These are phyloP conservation scores for Saturnispora galanensis DNA, from an alignment of 805 yeast species.

Conservation along the genomic window DNA sequence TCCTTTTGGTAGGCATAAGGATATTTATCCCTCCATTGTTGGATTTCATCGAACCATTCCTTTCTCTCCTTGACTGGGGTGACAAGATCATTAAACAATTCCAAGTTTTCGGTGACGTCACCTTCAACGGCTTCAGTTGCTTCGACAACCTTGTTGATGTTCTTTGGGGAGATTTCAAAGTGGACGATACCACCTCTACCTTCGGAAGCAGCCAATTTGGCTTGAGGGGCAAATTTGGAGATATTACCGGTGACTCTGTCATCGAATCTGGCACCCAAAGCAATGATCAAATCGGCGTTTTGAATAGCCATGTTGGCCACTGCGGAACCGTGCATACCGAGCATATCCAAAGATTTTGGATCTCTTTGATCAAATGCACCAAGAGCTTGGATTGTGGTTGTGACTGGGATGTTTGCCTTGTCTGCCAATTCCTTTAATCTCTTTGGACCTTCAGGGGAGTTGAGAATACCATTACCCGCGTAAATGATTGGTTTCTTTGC, in stretches of 20 bases:
- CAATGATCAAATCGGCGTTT: constrained; percentile 84
- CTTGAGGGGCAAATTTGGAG: constrained; percentile 86
- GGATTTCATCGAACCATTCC: constrained; percentile 69
- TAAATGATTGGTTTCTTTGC: constrained; percentile 86
- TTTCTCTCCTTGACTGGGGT: constrained; percentile 55
- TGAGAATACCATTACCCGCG: constrained; percentile 86
- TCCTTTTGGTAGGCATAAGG: constrained; percentile 79
- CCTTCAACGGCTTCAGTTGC: constrained; percentile 97
- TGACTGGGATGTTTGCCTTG: constrained; percentile 88
- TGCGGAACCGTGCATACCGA: constrained; percentile 97
- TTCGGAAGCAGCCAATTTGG: constrained; percentile 79
- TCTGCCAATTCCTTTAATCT: constrained; percentile 77
- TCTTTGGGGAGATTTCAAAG: constrained; percentile 92
- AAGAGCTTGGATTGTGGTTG: constrained; percentile 88
- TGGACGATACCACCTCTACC: constrained; percentile 93
- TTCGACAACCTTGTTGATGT: constrained; percentile 93
- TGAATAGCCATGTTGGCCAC: constrained; percentile 94
- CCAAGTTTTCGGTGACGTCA: constrained; percentile 76
- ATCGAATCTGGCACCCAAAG: constrained; percentile 95
- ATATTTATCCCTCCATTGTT: constrained; percentile 75
- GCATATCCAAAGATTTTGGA: constrained; percentile 85
- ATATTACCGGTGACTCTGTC: constrained; percentile 93
- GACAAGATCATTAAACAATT: constrained; percentile 61
- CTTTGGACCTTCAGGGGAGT: constrained; percentile 70
- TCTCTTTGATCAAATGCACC: constrained; percentile 93